These are phyloP conservation scores for Coniochaeta prunicola DNA, from an alignment of 2,329 filamentous ascomycete genomes.

Conservation along the genomic window DNA sequence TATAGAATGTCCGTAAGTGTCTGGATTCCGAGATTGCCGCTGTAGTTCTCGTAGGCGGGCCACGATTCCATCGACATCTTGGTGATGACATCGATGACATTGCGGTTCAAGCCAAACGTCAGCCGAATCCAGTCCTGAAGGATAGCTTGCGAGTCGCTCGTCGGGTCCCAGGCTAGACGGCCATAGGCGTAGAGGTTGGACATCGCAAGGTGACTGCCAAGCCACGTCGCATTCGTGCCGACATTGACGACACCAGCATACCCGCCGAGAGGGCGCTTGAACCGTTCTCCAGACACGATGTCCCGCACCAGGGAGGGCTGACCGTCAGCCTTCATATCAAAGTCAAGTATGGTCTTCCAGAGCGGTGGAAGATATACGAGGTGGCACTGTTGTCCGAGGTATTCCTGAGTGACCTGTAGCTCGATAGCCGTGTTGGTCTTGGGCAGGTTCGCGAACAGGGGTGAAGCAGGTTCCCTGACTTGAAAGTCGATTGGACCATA, in stretches of 20 bases:
- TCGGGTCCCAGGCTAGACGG: slow-evolving; percentile 57
- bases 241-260: slow-evolving; percentile 63
- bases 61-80: slow-evolving; percentile 61
- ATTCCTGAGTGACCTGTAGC: slow-evolving; percentile 61
- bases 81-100: slow-evolving; percentile 51
- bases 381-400: slow-evolving; percentile 63
- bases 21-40: slow-evolving; percentile 62
- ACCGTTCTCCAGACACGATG: slow-evolving; percentile 53
- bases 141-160: slow-evolving; percentile 36
- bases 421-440: slow-evolving; percentile 49
- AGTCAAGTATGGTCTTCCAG: slow-evolving; percentile 62
- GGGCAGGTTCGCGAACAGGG: slow-evolving; percentile 49
- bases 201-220: slow-evolving; percentile 63
- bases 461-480: slow-evolving; percentile 59
- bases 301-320: slow-evolving; percentile 49
- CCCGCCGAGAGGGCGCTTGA: slow-evolving; percentile 49
- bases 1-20: slow-evolving; percentile 62
- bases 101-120: slow-evolving; percentile 45
- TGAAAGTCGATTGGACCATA: slow-evolving; percentile 71
- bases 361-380: slow-evolving; percentile 60
- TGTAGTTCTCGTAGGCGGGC: slow-evolving; percentile 66
- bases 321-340: slow-evolving; percentile 56
- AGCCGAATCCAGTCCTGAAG: slow-evolving; percentile 61
- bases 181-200: slow-evolving; percentile 67
- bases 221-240: slow-evolving; percentile 58